A percentile compares a stretch with the other conserved stretches of the same genome.
Conservation (phyloP, 2,329 filamentous ascomycete genomes). For the Aspergillus ochraceus region DNA sequence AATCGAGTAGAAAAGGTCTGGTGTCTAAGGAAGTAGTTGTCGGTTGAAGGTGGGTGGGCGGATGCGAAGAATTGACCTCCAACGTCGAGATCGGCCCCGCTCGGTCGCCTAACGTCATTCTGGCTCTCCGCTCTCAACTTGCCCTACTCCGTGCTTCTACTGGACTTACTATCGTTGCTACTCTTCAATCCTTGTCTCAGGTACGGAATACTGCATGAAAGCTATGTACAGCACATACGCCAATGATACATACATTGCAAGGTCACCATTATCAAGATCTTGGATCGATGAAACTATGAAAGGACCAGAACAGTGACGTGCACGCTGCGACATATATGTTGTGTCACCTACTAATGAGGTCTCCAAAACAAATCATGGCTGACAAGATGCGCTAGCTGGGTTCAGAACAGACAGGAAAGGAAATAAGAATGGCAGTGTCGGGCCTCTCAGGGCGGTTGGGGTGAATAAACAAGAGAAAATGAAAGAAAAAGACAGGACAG, state of each 20-base stretch:
- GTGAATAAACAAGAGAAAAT: constrained; percentile 10
- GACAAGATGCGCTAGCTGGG: constrained; percentile 16
- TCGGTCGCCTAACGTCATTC: neutral
- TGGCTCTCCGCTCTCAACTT: neutral
- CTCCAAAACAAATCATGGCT: constrained; percentile 24
- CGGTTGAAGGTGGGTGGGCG: neutral
- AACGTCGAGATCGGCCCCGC: neutral
- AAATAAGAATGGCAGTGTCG: constrained; percentile 18
- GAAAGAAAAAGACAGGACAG: constrained; percentile 15
- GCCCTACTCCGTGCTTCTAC: neutral
- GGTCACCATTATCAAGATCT: constrained; percentile 20
- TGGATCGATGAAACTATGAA: constrained; percentile 20
- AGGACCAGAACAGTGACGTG: constrained; percentile 21
- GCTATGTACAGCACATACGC: constrained; percentile 34
- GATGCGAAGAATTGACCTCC: neutral
- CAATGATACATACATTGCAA: constrained; percentile 32
- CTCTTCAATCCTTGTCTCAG: too few relatives aligned
- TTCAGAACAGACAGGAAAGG: constrained; percentile 15
- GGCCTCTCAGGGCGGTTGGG: constrained; percentile 17
- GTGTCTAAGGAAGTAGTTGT: neutral
- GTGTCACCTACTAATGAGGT: constrained; percentile 21
- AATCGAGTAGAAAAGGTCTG: neutral
- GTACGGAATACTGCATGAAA: constrained; percentile 19
- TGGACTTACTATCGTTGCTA: too few relatives aligned
- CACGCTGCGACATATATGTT: constrained; percentile 22